A percentile compares a stretch with the other conserved stretches of the same genome.
phyloP scores from a whole-genome alignment of 1,284 basidiomycete genomes.

The Apiotrichum akiyoshidainum region DNA sequence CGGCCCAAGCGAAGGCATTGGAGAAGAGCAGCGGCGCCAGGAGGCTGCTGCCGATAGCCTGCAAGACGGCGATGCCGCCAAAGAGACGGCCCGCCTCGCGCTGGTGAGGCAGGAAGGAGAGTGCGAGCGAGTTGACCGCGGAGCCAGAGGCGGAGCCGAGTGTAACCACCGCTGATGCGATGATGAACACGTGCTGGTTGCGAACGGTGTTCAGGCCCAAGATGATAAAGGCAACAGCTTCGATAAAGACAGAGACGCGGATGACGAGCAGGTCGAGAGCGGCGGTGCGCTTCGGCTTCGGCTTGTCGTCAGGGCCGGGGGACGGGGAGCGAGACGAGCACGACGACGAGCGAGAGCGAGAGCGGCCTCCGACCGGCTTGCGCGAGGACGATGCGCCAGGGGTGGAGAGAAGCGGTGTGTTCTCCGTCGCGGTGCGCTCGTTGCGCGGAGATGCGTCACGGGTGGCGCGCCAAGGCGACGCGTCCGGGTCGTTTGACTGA shows the following conservation, averaged over 20 bases:
- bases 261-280: conserved; percentile 44
- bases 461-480: not conserved
- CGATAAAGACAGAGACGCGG: conserved; percentile 53
- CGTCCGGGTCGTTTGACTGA: conserved; percentile 10
- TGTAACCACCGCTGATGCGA: conserved; percentile 30
- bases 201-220: conserved; percentile 48
- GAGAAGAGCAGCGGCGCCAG: conserved; percentile 44
- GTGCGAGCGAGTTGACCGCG: conserved; percentile 45
- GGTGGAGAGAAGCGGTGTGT: conserved; percentile 9
- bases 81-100: conserved; percentile 47
- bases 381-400: conserved; percentile 3
- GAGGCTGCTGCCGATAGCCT: conserved; percentile 41
- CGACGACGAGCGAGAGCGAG: conserved; percentile 3
- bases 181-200: conserved; percentile 30
- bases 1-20: conserved; percentile 39
- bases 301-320: conserved; percentile 8
- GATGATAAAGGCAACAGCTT: conserved; percentile 57
- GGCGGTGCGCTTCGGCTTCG: conserved; percentile 30
- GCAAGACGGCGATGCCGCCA: conserved; percentile 44
- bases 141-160: conserved; percentile 39
- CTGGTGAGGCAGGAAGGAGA: conserved; percentile 40
- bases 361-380: not conserved
- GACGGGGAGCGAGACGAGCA: not conserved
- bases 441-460: conserved; percentile 3
- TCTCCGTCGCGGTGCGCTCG: not conserved